A percentile compares a stretch with the other conserved stretches of the same genome.
phyloP scores from a whole-genome alignment of 208 protist species.

The Polymyxa betae region DNA sequence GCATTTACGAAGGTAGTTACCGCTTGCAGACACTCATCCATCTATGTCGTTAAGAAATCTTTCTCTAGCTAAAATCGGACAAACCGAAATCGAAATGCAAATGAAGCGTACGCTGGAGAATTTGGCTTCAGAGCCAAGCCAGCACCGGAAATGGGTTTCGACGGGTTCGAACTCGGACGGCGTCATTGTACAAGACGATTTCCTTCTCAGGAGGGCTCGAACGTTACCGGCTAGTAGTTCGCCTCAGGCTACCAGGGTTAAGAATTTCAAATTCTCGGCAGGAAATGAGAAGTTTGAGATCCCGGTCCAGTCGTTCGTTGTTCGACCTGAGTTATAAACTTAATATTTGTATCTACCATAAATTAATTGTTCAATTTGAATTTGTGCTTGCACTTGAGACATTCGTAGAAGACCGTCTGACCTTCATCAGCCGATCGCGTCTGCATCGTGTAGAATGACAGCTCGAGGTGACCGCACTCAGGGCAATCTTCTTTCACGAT shows the following conservation, averaged over 20 bases:
- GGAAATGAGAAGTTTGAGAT: too few species aligned
- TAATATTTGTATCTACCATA: too few species aligned
- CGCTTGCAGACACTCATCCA: not conserved
- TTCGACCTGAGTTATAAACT: too few species aligned
- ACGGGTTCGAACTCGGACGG: too few species aligned
- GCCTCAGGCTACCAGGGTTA: too few species aligned
- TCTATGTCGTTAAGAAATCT: not conserved
- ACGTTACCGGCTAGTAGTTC: too few species aligned
- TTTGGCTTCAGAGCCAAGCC: not conserved
- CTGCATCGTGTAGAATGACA: slow-evolving; percentile 70
- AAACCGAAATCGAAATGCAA: slow-evolving; percentile 19
- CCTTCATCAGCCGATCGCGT: slow-evolving; percentile 74
- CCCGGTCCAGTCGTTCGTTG: too few species aligned
- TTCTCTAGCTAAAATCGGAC: not conserved
- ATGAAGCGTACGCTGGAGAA: slow-evolving; percentile 17
- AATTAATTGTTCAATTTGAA: slow-evolving; percentile 61
- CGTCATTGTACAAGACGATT: not conserved
- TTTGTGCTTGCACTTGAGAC: slow-evolving; percentile 70
- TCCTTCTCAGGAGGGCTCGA: not conserved
- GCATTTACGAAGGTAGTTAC: not conserved
- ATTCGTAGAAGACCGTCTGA: slow-evolving; percentile 75
- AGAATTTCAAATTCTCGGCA: too few species aligned
- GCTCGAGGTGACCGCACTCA: slow-evolving; percentile 63
- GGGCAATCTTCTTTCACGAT: slow-evolving; percentile 69
- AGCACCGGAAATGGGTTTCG: not conserved